Evolutionary conservation across 768 basidiomycete species (phyloP).

Genomic region (Gelatoporia subvermispora): DNA sequence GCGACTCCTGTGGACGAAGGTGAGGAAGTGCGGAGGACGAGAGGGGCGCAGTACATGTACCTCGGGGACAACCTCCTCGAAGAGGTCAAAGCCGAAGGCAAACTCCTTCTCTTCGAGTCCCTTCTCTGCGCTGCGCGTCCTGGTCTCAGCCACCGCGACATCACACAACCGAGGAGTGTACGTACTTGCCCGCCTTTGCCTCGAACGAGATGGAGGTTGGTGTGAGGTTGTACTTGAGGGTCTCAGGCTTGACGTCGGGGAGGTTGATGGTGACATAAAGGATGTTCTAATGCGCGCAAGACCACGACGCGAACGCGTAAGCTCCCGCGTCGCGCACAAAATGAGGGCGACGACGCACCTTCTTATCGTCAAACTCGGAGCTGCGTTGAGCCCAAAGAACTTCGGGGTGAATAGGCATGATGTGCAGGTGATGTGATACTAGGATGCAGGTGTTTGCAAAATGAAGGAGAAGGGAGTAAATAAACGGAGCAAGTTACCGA

Average conservation of each 20-base stretch:
- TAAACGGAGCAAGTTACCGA: conserved; percentile 14
- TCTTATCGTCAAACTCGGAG: conserved; percentile 54
- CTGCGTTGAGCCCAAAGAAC: conserved; percentile 94
- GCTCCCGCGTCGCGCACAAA: neutral
- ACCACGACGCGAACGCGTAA: conserved; percentile 2
- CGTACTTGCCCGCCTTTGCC: conserved; percentile 62
- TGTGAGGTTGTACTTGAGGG: conserved; percentile 58
- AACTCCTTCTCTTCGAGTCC: conserved; percentile 55
- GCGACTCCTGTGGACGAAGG: conserved; percentile 42
- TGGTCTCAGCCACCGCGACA: neutral
- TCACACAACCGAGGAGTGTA: conserved; percentile 5
- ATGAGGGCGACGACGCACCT: conserved; percentile 42
- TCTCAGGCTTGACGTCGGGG: conserved; percentile 57
- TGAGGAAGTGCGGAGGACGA: neutral
- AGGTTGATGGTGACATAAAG: conserved; percentile 83
- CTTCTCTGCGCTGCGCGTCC: conserved; percentile 28
- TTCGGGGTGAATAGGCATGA: conserved; percentile 68
- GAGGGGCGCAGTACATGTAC: conserved; percentile 33
- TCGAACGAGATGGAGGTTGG: conserved; percentile 57
- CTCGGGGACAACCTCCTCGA: conserved; percentile 69
- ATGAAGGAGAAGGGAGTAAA: conserved; percentile 8
- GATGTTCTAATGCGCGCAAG: conserved; percentile 58
- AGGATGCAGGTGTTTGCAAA: conserved; percentile 2
- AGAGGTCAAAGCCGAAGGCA: conserved; percentile 74
- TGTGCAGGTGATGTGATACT: conserved; percentile 12